Evolutionary conservation across 305 asterid genomes (phyloP).

Genomic region (Solanum hybrid): DNA sequence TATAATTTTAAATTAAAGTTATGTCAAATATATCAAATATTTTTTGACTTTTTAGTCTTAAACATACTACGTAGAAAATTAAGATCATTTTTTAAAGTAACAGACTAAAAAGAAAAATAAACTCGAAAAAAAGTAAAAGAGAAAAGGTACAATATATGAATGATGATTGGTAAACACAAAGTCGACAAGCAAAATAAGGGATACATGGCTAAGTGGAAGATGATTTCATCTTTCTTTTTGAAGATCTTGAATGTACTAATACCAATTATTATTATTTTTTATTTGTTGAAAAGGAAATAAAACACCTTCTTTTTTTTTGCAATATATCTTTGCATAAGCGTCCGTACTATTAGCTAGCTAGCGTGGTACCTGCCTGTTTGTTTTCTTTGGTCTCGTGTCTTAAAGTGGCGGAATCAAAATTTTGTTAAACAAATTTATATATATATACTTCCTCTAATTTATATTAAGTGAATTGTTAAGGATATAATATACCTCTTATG

Average conservation of each 20-base stretch:
- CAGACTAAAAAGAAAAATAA: no score
- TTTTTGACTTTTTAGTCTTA: accelerated
- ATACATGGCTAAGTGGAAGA: neutral
- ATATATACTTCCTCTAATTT: neutral
- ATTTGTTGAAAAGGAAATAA: neutral
- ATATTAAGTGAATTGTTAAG: no score
- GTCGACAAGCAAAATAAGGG: neutral
- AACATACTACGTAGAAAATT: accelerated
- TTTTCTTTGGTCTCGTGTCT: neutral
- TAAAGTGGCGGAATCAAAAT: no score
- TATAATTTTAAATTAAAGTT: no score
- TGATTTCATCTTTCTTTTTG: neutral
- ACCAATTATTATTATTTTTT: neutral
- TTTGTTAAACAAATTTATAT: no score
- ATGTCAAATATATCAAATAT: no score
- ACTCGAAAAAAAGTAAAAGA: neutral
- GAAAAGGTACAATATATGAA: neutral
- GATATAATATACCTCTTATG: no score
- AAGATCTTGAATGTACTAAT: neutral
- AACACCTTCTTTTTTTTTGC: no score
- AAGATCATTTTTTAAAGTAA: no score
- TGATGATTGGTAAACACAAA: neutral
- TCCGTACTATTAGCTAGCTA: neutral
- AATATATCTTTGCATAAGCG: neutral
- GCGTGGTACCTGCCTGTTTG: neutral